Evolutionary conservation across 257 asterid species (phyloP).

Genomic region (Plantago elongata): DNA sequence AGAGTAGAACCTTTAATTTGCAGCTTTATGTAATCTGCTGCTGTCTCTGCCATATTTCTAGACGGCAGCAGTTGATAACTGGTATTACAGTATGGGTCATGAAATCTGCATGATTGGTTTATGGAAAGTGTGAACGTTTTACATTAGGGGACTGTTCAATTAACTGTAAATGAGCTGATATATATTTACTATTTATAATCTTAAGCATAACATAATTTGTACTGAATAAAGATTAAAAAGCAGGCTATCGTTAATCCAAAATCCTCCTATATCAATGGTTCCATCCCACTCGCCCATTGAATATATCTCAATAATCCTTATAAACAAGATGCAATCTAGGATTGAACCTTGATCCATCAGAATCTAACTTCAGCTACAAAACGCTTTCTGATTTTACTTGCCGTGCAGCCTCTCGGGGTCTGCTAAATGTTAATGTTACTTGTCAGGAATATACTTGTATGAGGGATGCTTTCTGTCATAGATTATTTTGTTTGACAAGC

Average conservation of each 20-base stretch:
- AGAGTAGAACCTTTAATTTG: neutral
- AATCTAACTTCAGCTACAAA: neutral
- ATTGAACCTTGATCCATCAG: neutral
- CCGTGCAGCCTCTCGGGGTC: neutral
- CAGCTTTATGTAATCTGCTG: constrained; percentile 7
- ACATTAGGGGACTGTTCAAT: no score
- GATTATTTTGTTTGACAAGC: neutral
- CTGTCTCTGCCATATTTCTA: no score
- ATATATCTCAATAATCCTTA: neutral
- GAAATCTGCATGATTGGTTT: no score
- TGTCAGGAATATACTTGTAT: neutral
- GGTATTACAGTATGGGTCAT: no score
- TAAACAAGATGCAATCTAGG: neutral
- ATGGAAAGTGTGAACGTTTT: no score
- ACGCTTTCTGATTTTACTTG: neutral
- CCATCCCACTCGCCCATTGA: neutral
- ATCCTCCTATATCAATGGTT: neutral
- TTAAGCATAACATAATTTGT: no score
- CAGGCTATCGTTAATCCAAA: no score
- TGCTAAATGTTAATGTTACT: constrained; percentile 3
- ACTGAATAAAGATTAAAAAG: no score
- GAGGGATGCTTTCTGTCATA: neutral
- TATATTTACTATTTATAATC: no score
- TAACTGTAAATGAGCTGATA: no score
- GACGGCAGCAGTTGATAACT: no score